phyloP scores from a whole-genome alignment of 2,329 filamentous ascomycete species.

The Xylariaceae sp. region DNA sequence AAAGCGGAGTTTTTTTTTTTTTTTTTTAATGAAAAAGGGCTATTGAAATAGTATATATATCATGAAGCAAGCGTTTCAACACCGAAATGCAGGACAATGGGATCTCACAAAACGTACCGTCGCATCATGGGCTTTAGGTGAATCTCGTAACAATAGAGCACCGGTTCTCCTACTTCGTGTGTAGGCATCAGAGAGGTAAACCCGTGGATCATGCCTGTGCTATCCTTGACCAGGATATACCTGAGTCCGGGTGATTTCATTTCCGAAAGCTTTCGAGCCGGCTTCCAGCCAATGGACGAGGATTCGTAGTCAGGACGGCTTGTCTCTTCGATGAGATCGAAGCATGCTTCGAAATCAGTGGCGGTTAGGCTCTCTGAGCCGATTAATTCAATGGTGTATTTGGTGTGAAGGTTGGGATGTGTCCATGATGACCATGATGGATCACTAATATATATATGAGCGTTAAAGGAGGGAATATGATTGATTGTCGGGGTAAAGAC shows the following conservation, averaged over 20 bases:
- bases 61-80: no score
- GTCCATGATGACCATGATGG: constrained; percentile 39
- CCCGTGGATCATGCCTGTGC: constrained; percentile 36
- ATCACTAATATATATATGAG: constrained; percentile 11
- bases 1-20: no score
- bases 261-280: constrained; percentile 55
- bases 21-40: no score
- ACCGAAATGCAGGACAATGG: not conserved
- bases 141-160: constrained; percentile 75
- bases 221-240: constrained; percentile 56
- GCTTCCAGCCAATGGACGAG: constrained; percentile 60
- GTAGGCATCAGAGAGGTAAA: constrained; percentile 70
- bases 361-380: constrained; percentile 35
- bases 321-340: constrained; percentile 54
- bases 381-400: constrained; percentile 42
- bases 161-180: constrained; percentile 57
- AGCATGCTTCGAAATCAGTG: constrained; percentile 48
- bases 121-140: constrained; percentile 56
- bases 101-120: constrained; percentile 37
- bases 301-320: constrained; percentile 58
- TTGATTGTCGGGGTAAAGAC: not conserved
- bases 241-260: constrained; percentile 63
- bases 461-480: not conserved
- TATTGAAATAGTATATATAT: no score
- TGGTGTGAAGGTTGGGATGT: constrained; percentile 40